phyloP scores from a whole-genome alignment of 257 asterid species.

The Nicotiana tomentosiformis region DNA sequence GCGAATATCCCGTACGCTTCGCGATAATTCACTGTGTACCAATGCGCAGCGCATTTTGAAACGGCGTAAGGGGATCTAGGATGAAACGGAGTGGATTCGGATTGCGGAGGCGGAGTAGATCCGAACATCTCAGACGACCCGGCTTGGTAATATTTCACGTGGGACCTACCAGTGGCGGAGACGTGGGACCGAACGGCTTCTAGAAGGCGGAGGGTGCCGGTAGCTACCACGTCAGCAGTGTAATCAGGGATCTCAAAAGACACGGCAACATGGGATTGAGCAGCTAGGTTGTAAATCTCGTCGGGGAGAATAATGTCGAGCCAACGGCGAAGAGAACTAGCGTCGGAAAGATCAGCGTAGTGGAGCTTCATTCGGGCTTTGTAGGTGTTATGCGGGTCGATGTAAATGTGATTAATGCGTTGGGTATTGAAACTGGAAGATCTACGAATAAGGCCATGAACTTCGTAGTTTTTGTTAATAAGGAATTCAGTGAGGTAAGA shows the following conservation, averaged over 20 bases:
- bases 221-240: slow-evolving; percentile 97
- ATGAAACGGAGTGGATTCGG: slow-evolving; percentile 76
- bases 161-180: slow-evolving; percentile 68
- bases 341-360: slow-evolving; percentile 93
- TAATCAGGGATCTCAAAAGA: slow-evolving; percentile 98
- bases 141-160: slow-evolving; percentile 80
- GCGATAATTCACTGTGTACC: slow-evolving; percentile 97
- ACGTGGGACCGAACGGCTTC: slow-evolving; percentile 93
- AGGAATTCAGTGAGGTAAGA: slow-evolving; percentile 92
- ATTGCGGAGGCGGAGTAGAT: slow-evolving; percentile 93
- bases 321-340: slow-evolving; percentile 99
- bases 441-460: slow-evolving; percentile 92
- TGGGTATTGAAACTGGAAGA: slow-evolving; percentile 98
- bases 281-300: slow-evolving; percentile 97
- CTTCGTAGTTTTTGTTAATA: slow-evolving; percentile 71
- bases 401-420: slow-evolving; percentile 90
- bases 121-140: slow-evolving; percentile 99
- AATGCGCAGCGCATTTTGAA: slow-evolving; percentile 95
- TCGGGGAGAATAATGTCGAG: slow-evolving; percentile 81
- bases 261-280: slow-evolving; percentile 97
- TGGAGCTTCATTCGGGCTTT: slow-evolving; percentile 95
- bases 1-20: slow-evolving; percentile 89
- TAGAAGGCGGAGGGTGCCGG: slow-evolving; percentile 92
- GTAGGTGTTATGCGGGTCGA: slow-evolving; percentile 90
- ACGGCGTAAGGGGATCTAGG: slow-evolving; percentile 96